Evolutionary conservation across 2,329 filamentous ascomycete genomes (phyloP), one percentile per base, ranked within the genome.

Genomic region (Ampelomyces quisqualis): DNA sequence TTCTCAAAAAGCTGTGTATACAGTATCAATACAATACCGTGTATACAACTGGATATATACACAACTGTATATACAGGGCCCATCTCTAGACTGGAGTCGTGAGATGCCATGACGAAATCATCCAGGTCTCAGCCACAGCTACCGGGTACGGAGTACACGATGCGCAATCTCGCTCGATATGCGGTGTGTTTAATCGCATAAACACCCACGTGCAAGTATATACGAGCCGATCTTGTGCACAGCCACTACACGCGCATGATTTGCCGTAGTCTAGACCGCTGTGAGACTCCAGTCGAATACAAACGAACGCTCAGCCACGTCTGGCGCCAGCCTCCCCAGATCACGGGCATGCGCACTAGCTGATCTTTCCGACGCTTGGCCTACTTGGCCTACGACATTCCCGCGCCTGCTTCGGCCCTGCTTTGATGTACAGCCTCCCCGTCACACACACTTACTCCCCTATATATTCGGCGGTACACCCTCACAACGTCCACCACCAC

Each of bases 371-470:
- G 15, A 17, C 29, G 29, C 47, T 46, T 49, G 43, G 47, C 40
- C 31, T 39, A 49, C 43, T 37, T 35, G 33, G 36, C 17, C 11
- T 21, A 34, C 39, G 29, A 35, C 26, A 18, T 38, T 28, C 34
- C 40, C 37, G 40, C 32, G 36, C 47, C 32, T 43, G 34, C 36
- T 48, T 23, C 45, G 45, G 46, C 51, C 47, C 26, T 53, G 47
- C 45, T 47, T 46, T 40, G 32, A 26, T 24, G 21, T 38, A 24
- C 39, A 50, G 43, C 49, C 42, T 46, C 38, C 38, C 26, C 34
- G 29, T 35, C 26, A 38, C 36, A 43, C 29, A n/a, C 26, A 18
- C 27, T 3, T 17, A 19, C 37, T 19, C 20, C 36, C 33, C 39
- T 55, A 55, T 53, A 43, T 51, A 57, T 51, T 23, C 30, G 24